Conservation (phyloP, 2,329 filamentous ascomycete species). For the Calonectria pseudoturangicola region DNA sequence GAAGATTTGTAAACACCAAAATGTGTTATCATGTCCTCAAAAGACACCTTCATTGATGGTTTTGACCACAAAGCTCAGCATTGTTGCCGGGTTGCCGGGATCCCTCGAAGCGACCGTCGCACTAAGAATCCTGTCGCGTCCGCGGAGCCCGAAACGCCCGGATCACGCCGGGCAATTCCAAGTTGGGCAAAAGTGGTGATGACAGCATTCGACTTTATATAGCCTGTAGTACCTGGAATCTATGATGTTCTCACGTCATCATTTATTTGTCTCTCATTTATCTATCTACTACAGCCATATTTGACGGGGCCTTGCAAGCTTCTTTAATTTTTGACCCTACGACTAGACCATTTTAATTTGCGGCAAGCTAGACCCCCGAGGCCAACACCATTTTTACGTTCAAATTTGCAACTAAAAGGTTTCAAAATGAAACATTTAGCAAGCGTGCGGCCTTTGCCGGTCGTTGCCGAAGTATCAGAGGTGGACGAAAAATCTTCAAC, state of each 20-base stretch:
- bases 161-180: not conserved
- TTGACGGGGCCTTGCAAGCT: no score
- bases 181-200: slow-evolving; percentile 14
- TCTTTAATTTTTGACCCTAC: no score
- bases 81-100: not conserved
- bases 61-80: not conserved
- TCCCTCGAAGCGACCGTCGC: not conserved
- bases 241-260: not conserved
- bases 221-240: no score
- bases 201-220: slow-evolving; percentile 13
- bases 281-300: no score
- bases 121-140: not conserved
- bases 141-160: slow-evolving; percentile 37
- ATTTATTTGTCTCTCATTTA: not conserved
- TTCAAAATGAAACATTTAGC: not conserved
- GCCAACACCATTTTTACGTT: no score
- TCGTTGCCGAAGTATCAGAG: not conserved
- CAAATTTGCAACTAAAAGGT: no score
- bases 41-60: not conserved
- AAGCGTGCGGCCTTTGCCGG: not conserved
- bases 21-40: no score
- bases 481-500: not conserved
- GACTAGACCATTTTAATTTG: no score
- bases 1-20: no score
- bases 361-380: no score